Evolutionary conservation across 208 protist species (phyloP).

Genomic region (Endotrypanum monterogeii): DNA sequence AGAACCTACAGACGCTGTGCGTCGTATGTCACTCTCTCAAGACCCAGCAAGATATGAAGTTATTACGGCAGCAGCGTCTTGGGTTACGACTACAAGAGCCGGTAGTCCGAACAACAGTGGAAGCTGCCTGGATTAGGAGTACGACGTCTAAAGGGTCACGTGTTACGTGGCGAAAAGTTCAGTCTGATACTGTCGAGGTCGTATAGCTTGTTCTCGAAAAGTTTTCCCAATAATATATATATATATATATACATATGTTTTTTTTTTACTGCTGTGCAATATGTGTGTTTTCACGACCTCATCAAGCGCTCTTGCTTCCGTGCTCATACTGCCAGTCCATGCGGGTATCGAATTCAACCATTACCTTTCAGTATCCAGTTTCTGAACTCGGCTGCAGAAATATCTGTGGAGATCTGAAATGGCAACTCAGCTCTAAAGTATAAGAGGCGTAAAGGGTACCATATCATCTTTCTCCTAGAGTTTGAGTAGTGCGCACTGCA

Average conservation of each 20-base stretch:
- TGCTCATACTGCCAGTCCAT: neutral
- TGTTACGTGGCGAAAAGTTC: neutral
- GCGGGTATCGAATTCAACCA: neutral
- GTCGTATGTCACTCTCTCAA: slow-evolving; percentile 81
- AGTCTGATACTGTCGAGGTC: neutral
- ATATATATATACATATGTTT: too few relatives aligned
- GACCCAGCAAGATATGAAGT: slow-evolving; percentile 49
- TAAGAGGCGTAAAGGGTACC: neutral
- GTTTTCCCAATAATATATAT: neutral
- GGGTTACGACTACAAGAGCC: neutral
- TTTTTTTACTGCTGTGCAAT: neutral
- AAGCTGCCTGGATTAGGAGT: slow-evolving; percentile 3
- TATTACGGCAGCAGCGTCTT: slow-evolving; percentile 6
- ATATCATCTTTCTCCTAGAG: neutral
- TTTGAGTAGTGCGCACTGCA: neutral
- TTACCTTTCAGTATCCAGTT: neutral
- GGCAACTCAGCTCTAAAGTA: neutral
- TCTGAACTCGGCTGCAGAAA: neutral
- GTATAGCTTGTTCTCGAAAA: neutral
- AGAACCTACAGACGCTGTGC: slow-evolving; percentile 85
- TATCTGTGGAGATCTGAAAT: neutral
- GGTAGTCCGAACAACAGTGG: slow-evolving; percentile 14
- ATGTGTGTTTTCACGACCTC: neutral
- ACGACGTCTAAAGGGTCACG: neutral
- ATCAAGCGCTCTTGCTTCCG: neutral